Evolutionary conservation across 805 yeast species (phyloP).

Genomic region (Metschnikowia gruessii): DNA sequence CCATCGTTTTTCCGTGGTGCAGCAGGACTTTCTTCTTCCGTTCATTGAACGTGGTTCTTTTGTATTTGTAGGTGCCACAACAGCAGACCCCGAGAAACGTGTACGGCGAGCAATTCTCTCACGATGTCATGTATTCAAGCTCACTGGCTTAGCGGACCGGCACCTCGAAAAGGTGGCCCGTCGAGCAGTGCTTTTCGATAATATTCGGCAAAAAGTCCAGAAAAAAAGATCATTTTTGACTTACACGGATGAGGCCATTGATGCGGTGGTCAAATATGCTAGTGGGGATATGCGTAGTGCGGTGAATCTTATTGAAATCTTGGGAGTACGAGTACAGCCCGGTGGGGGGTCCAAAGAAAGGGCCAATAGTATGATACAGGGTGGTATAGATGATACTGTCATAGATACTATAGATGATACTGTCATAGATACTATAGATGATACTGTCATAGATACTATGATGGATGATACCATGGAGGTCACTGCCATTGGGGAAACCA

Average conservation of each 20-base stretch:
- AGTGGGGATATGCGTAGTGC: conserved; percentile 36
- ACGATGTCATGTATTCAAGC: conserved; percentile 75
- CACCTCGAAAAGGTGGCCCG: conserved; percentile 54
- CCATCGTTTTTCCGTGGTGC: conserved; percentile 80
- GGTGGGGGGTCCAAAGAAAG: no score
- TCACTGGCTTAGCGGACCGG: conserved; percentile 47
- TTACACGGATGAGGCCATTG: conserved; percentile 17
- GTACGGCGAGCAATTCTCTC: conserved; percentile 79
- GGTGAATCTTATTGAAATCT: conserved; percentile 32
- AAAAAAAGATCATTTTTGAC: conserved; percentile 14
- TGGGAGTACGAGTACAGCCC: conserved; percentile 24
- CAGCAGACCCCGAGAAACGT: conserved; percentile 68
- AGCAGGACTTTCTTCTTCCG: conserved; percentile 85
- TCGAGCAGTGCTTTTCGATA: conserved; percentile 50
- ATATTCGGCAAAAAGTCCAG: conserved; percentile 22
- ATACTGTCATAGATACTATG: no score
- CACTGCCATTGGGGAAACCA: neutral
- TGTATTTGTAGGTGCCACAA: conserved; percentile 90
- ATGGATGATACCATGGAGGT: neutral
- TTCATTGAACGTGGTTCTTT: conserved; percentile 81
- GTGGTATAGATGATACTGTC: no score
- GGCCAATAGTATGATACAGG: no score
- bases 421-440: no score
- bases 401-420: no score
- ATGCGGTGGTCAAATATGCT: conserved; percentile 19